Evolutionary conservation across 179 eudicot species (phyloP), one percentile per base, ranked within the genome.

Genomic region (Beta lomatogona): DNA sequence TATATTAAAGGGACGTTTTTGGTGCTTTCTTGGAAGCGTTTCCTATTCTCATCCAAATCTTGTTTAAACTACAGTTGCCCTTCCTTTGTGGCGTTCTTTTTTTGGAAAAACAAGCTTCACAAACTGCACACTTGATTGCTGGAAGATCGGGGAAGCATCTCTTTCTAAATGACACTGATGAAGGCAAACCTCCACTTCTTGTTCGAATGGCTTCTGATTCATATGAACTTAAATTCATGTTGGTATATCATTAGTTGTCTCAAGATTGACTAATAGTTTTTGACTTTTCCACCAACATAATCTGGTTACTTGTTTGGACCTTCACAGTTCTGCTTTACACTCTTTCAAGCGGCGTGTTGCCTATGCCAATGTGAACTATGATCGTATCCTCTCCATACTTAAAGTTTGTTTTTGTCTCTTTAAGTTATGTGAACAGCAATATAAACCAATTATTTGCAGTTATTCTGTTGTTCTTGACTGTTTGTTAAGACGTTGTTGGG

Each of bases 91-190:
- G 98, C 54, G 88, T 95, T 83, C 88, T 91, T 72, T 93, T 93
- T 84, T 85, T 93, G 79, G 97, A 93, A 80, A 91, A 87, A 85
- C 91, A 91, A 82, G 93, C 94, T 65, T 83, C 92, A 45, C 90
- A 92, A 89, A 92, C 97, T 46, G 97, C 98, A 67, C 98, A 94
- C 79, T 83, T 89, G 91, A 77, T 95, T 85, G 97, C 90, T 63
- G 97, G 98, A 81, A 93, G 95, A 86, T 90, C 98, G 18, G 97
- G 98, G 84, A 93, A 88, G 87, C 98, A 95, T 89, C 93, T 95
- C 69, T 95, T 95, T 83, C 90, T 95, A 77, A 91, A 88, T 16
- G 98, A 93, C 77, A 83, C 87, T 19, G 94, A 93, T 76, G 89
- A 91, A 73, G 95, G 93, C 75, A 89, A 83, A 69, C 93, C 90